These are phyloP conservation scores for Fusarium proliferatum DNA, from an alignment of 2,329 filamentous ascomycete genomes.

Conservation along the genomic window DNA sequence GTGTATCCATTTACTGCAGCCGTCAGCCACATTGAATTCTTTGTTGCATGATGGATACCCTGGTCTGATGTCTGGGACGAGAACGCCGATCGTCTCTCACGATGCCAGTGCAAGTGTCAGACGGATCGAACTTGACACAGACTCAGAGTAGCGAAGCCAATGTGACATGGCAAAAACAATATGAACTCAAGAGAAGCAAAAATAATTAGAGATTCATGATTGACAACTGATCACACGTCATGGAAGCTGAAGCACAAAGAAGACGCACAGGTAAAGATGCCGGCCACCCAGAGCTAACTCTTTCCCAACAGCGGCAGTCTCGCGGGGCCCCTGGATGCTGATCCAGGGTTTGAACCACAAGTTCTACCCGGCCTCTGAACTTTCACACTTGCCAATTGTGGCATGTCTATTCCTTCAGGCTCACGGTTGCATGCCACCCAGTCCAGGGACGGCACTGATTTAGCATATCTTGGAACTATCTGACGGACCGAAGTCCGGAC, in stretches of 20 bases:
- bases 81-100: conserved; percentile 23
- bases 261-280: conserved; percentile 11
- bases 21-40: conserved; percentile 32
- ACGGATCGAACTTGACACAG: conserved; percentile 8
- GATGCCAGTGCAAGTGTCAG: conserved; percentile 2
- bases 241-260: not conserved
- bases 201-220: not conserved
- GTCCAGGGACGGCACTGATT: conserved; percentile 19
- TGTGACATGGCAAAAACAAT: conserved; percentile 19
- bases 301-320: conserved; percentile 32
- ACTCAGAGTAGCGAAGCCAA: conserved; percentile 24
- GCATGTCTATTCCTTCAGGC: conserved; percentile 4
- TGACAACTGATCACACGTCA: not conserved
- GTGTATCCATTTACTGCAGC: conserved; percentile 29
- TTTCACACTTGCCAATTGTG: not conserved
- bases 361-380: conserved; percentile 1
- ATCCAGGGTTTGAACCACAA: conserved; percentile 23
- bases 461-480: conserved; percentile 17
- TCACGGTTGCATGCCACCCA: conserved; percentile 17
- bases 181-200: not conserved
- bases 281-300: conserved; percentile 2
- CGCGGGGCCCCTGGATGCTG: conserved; percentile 24
- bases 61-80: conserved; percentile 38
- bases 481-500: conserved; percentile 28
- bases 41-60: conserved; percentile 43